Evolutionary conservation across 192 early-diverging fungal species (phyloP).

Genomic region (Pilobolus umbonatus): DNA sequence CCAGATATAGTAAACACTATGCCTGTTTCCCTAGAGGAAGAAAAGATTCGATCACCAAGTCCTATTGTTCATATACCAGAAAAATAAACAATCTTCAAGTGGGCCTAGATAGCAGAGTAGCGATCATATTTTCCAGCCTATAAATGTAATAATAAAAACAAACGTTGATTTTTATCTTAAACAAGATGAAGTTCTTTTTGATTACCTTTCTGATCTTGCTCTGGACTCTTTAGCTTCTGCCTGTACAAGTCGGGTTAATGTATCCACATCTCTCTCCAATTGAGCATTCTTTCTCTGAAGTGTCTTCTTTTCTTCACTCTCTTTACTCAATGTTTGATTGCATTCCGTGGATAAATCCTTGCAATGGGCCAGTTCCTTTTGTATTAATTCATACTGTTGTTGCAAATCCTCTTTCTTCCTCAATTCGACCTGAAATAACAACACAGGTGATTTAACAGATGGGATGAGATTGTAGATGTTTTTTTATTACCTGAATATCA

Average conservation of each 20-base stretch:
- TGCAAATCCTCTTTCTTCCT: not conserved
- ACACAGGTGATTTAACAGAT: not conserved
- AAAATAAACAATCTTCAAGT: not conserved
- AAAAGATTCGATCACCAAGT: not conserved
- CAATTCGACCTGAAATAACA: not conserved
- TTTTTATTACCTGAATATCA: not conserved
- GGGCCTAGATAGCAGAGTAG: not conserved
- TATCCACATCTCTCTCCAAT: conserved; percentile 1
- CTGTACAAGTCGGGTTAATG: not conserved
- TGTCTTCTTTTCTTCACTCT: not conserved
- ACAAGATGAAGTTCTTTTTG: not conserved
- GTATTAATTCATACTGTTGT: not conserved
- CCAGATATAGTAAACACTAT: no score
- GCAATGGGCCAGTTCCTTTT: not conserved
- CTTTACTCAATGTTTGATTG: not conserved
- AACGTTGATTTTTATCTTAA: no score
- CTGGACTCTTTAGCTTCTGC: not conserved
- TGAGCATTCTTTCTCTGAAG: not conserved
- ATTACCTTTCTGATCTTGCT: conserved; percentile 1
- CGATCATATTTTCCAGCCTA: conserved; percentile 10
- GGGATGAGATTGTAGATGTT: no score
- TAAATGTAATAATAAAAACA: not conserved
- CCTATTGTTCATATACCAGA: not conserved
- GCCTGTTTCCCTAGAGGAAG: not conserved
- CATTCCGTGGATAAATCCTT: not conserved